A percentile compares a stretch with the other conserved stretches of the same genome.
phyloP scores from a whole-genome alignment of 108 stramenopile genomes.

The Pseudonitzschia pungens region DNA sequence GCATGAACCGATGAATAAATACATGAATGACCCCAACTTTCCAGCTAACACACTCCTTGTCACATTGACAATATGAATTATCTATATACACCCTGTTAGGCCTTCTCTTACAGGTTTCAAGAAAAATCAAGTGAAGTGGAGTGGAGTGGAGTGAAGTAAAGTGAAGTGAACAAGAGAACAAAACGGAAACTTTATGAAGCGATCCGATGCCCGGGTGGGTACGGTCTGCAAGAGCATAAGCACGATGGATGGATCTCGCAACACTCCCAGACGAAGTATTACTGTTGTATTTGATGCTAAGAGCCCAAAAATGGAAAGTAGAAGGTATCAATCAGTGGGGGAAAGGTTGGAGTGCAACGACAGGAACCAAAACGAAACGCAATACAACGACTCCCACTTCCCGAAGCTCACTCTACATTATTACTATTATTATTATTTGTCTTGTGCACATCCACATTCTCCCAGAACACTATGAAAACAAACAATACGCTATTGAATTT shows the following conservation, averaged over 20 bases:
- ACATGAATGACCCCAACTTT: background rate
- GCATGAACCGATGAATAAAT: background rate
- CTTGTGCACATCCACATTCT: background rate
- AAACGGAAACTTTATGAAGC: background rate
- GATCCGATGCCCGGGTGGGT: too few species aligned
- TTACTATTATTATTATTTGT: too few species aligned
- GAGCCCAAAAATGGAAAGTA: conserved; percentile 8
- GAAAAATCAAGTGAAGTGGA: background rate
- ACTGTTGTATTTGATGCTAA: too few species aligned
- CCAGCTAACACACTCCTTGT: background rate
- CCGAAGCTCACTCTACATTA: background rate
- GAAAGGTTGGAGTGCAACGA: background rate
- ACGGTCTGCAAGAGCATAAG: too few species aligned
- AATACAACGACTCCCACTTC: too few species aligned
- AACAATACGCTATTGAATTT: background rate
- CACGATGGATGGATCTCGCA: too few species aligned
- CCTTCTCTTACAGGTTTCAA: conserved; percentile 2
- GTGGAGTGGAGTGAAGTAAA: background rate
- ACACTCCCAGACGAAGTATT: too few species aligned
- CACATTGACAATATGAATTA: background rate
- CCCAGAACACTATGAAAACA: background rate
- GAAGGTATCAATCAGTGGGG: background rate
- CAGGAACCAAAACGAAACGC: too few species aligned
- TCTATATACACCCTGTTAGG: background rate
- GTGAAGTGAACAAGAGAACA: background rate